Percentiles rank a stretch among this genome's conserved stretches.
phyloP scores from a whole-genome alignment of 2,329 filamentous ascomycete genomes.

The Ceratocystiopsis sp. region DNA sequence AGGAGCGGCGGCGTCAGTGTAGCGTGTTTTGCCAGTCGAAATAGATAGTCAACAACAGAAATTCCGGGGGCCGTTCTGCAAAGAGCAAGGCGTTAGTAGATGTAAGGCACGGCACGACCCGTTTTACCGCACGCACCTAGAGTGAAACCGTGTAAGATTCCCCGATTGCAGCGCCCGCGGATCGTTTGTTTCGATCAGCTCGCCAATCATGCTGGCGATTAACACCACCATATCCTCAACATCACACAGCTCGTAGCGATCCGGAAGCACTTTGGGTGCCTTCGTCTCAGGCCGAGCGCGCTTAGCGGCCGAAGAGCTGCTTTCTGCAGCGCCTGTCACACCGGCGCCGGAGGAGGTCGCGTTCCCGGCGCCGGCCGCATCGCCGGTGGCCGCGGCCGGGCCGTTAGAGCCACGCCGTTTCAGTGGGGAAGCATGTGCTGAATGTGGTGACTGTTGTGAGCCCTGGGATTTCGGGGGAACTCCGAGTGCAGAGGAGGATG shows the following conservation, averaged over 20 bases:
- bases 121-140: conserved; percentile 31
- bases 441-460: too few species aligned
- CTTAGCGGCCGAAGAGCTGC: conserved; percentile 19
- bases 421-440: too few species aligned
- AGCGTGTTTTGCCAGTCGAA: conserved; percentile 82
- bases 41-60: conserved; percentile 83
- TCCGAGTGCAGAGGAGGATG: too few species aligned
- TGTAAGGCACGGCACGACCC: conserved; percentile 8
- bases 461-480: too few species aligned
- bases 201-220: conserved; percentile 88
- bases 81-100: not conserved
- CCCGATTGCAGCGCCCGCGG: conserved; percentile 68
- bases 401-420: too few species aligned
- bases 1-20: conserved; percentile 84
- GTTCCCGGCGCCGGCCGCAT: too few species aligned
- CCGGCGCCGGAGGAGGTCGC: too few species aligned
- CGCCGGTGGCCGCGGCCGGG: too few species aligned
- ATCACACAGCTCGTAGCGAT: conserved; percentile 64
- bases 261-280: conserved; percentile 44
- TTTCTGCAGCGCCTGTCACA: too few species aligned
- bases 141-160: conserved; percentile 86
- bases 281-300: conserved; percentile 32
- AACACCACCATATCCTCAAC: conserved; percentile 77
- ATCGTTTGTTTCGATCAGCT: conserved; percentile 88
- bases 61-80: conserved; percentile 63